Evolutionary conservation across 495 filamentous ascomycete species (phyloP).

Genomic region (Aspergillus mulundensis): DNA sequence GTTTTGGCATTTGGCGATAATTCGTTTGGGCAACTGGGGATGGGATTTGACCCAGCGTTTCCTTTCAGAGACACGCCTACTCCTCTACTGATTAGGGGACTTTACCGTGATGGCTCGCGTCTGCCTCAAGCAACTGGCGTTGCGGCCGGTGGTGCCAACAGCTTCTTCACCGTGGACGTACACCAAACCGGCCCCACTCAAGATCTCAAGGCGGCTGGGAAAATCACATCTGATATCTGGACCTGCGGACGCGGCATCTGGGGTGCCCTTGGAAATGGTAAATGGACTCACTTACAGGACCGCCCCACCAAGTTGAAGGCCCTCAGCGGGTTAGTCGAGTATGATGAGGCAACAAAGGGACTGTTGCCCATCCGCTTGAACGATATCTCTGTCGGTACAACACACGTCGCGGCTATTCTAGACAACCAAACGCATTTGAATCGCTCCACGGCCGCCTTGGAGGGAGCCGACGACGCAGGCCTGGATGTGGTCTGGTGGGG

Average conservation of each 20-base stretch:
- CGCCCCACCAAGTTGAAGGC: constrained; percentile 77
- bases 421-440: constrained; percentile 65
- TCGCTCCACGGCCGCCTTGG: constrained; percentile 37
- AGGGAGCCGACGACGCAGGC: constrained; percentile 65
- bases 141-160: constrained; percentile 79
- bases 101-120: constrained; percentile 62
- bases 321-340: constrained; percentile 79
- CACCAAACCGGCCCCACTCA: constrained; percentile 49
- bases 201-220: constrained; percentile 43
- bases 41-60: constrained; percentile 57
- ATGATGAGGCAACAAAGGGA: constrained; percentile 63
- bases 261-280: constrained; percentile 78
- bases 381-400: constrained; percentile 67
- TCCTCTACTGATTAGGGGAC: constrained; percentile 58
- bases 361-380: constrained; percentile 74
- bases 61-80: constrained; percentile 66
- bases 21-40: constrained; percentile 77
- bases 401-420: constrained; percentile 76
- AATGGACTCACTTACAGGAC: constrained; percentile 84
- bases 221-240: constrained; percentile 71
- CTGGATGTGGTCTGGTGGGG: constrained; percentile 90
- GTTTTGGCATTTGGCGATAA: constrained; percentile 94
- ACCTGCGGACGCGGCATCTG: constrained; percentile 80
- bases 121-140: constrained; percentile 63
- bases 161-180: constrained; percentile 82